phyloP scores from a whole-genome alignment of 169 alveolate species.

The Neospora caninum region DNA sequence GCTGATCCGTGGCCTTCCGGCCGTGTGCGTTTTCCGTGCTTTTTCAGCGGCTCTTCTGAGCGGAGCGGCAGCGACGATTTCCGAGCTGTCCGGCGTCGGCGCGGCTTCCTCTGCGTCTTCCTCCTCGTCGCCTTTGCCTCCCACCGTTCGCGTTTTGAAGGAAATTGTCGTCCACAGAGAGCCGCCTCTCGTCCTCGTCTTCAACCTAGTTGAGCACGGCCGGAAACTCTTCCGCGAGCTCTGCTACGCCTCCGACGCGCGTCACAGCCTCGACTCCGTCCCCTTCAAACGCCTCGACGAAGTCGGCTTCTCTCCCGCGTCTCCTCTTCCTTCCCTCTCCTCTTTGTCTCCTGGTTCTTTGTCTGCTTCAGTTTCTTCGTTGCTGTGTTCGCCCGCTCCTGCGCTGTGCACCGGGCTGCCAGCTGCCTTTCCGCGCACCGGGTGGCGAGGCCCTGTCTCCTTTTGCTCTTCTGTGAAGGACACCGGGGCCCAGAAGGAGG shows the following conservation, averaged over 20 bases:
- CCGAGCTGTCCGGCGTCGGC: neutral
- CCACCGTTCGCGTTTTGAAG: constrained; percentile 23
- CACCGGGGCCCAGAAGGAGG: neutral
- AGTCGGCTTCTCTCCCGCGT: neutral
- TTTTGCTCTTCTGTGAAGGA: neutral
- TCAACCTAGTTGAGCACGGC: constrained; percentile 52
- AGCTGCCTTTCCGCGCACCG: neutral
- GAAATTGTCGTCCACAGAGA: constrained; percentile 32
- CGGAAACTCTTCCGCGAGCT: constrained; percentile 49
- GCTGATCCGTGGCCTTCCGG: too few relatives aligned
- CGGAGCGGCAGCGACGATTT: constrained; percentile 13
- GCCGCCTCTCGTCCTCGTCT: constrained; percentile 41
- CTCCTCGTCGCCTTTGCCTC: neutral
- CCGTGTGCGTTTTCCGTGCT: too few relatives aligned
- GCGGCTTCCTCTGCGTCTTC: neutral
- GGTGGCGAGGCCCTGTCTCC: constrained; percentile 1
- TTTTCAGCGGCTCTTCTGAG: neutral
- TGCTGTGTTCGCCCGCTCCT: neutral
- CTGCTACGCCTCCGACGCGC: constrained; percentile 35
- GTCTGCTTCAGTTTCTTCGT: neutral
- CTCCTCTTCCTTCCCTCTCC: neutral
- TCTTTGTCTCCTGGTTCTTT: neutral
- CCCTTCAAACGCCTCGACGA: constrained; percentile 30
- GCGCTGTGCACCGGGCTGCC: neutral
- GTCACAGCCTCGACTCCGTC: constrained; percentile 23